Evolutionary conservation across 2,329 filamentous ascomycete genomes (phyloP).

Genomic region (Nemania sp.): DNA sequence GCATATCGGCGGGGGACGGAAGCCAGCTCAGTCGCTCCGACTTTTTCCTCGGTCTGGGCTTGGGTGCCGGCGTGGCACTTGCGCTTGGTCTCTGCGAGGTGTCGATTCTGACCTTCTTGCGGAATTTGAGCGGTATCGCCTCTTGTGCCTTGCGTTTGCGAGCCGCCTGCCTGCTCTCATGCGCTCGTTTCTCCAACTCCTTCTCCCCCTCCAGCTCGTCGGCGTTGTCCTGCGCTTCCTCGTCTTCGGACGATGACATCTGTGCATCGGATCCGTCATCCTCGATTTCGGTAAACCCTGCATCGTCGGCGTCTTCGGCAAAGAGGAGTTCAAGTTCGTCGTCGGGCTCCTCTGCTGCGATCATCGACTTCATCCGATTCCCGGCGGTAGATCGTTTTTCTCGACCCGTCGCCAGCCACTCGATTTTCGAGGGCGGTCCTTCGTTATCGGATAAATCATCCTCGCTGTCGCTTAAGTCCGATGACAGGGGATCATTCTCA

Average conservation of each 20-base stretch:
- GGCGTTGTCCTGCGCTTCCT: constrained; percentile 71
- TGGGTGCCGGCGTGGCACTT: constrained; percentile 44
- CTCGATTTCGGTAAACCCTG: constrained; percentile 71
- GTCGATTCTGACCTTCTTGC: constrained; percentile 76
- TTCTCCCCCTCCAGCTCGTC: constrained; percentile 86
- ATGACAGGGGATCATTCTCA: constrained; percentile 41
- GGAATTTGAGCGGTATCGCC: constrained; percentile 69
- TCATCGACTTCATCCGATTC: constrained; percentile 78
- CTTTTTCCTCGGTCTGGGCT: constrained; percentile 61
- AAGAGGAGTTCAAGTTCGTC: constrained; percentile 76
- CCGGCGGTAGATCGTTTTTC: constrained; percentile 80
- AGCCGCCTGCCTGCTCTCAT: constrained; percentile 66
- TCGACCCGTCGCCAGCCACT: constrained; percentile 76
- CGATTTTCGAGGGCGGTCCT: constrained; percentile 47
- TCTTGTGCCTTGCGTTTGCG: constrained; percentile 83
- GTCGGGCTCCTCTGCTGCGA: constrained; percentile 74
- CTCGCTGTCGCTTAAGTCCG: constrained; percentile 44
- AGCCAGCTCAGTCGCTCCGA: constrained; percentile 64
- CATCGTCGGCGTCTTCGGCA: constrained; percentile 71
- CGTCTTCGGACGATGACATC: constrained; percentile 82
- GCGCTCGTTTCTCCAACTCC: constrained; percentile 78
- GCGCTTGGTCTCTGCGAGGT: constrained; percentile 44
- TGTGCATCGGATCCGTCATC: constrained; percentile 74
- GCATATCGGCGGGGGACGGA: constrained; percentile 57
- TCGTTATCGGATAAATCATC: constrained; percentile 42